A percentile compares a stretch with the other conserved stretches of the same genome.
Evolutionary conservation across 495 filamentous ascomycete genomes (phyloP).

Genomic region (Melanomma pulvis-pyrius): DNA sequence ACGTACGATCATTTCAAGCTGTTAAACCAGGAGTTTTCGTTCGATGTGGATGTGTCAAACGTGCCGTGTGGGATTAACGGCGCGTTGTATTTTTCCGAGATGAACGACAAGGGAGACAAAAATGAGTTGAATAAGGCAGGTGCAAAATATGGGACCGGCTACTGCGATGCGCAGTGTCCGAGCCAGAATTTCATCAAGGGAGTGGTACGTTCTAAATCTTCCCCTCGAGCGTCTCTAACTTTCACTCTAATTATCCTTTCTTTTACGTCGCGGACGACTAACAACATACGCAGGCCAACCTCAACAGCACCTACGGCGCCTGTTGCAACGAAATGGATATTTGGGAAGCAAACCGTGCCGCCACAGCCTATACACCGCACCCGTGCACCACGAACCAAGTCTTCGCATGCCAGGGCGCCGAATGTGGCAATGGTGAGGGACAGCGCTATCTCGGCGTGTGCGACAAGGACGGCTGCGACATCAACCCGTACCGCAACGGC

Average conservation of each 20-base stretch:
- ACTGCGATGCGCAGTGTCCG: slow-evolving; percentile 70
- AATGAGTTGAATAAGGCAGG: slow-evolving; percentile 57
- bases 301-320: slow-evolving; percentile 49
- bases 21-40: slow-evolving; percentile 61
- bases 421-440: slow-evolving; percentile 24
- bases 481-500: slow-evolving; percentile 63
- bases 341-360: slow-evolving; percentile 36
- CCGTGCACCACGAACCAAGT: slow-evolving; percentile 37
- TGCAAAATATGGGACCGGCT: slow-evolving; percentile 69
- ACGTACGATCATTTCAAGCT: slow-evolving; percentile 62
- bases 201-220: slow-evolving; percentile 43
- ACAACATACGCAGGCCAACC: slow-evolving; percentile 37
- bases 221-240: too few relatives aligned
- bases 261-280: not conserved
- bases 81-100: slow-evolving; percentile 67
- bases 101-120: slow-evolving; percentile 56
- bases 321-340: slow-evolving; percentile 41
- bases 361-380: slow-evolving; percentile 44
- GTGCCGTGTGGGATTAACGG: slow-evolving; percentile 70
- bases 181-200: slow-evolving; percentile 57
- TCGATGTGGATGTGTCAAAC: slow-evolving; percentile 65
- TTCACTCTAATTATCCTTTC: not conserved
- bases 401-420: slow-evolving; percentile 32
- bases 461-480: slow-evolving; percentile 66
- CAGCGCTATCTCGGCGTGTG: slow-evolving; percentile 54